Percentiles rank a stretch among this genome's conserved stretches.
Conservation (phyloP, 352 stramenopile species). For the Phytophthora aleatoria region DNA sequence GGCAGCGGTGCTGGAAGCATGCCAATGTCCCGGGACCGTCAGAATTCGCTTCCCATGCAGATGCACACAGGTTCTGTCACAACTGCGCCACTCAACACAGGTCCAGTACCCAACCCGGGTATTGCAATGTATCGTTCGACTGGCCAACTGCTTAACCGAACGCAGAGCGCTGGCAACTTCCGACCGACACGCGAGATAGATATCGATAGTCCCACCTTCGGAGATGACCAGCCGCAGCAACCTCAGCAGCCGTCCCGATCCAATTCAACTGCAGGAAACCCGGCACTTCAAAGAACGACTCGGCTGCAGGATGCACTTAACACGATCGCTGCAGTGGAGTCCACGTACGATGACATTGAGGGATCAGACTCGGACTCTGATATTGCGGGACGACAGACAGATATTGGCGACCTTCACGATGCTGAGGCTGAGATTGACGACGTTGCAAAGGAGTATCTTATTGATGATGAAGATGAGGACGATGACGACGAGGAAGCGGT, state of each 20-base stretch:
- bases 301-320: slow-evolving; percentile 52
- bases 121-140: slow-evolving; percentile 49
- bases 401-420: slow-evolving; percentile 53
- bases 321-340: slow-evolving; percentile 53
- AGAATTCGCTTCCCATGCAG: slow-evolving; percentile 71
- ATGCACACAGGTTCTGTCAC: slow-evolving; percentile 35
- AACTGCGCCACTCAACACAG: slow-evolving; percentile 10
- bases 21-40: slow-evolving; percentile 44
- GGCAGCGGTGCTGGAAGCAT: slow-evolving; percentile 28
- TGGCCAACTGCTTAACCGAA: slow-evolving; percentile 40
- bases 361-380: slow-evolving; percentile 53
- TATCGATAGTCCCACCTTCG: slow-evolving; percentile 41
- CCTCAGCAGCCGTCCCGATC: slow-evolving; percentile 32
- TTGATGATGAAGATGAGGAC: slow-evolving; percentile 43
- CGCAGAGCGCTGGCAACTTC: slow-evolving; percentile 50
- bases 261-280: slow-evolving; percentile 26
- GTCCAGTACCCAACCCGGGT: slow-evolving; percentile 24
- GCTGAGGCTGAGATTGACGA: slow-evolving; percentile 34
- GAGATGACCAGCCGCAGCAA: slow-evolving; percentile 6
- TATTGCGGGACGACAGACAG: slow-evolving; percentile 45
- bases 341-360: slow-evolving; percentile 57
- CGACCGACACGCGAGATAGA: slow-evolving; percentile 47
- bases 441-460: slow-evolving; percentile 36
- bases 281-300: slow-evolving; percentile 31
- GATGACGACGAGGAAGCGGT: slow-evolving; percentile 40